Evolutionary conservation across 169 alveolate species (phyloP).

Genomic region (Plasmodium vivax): DNA sequence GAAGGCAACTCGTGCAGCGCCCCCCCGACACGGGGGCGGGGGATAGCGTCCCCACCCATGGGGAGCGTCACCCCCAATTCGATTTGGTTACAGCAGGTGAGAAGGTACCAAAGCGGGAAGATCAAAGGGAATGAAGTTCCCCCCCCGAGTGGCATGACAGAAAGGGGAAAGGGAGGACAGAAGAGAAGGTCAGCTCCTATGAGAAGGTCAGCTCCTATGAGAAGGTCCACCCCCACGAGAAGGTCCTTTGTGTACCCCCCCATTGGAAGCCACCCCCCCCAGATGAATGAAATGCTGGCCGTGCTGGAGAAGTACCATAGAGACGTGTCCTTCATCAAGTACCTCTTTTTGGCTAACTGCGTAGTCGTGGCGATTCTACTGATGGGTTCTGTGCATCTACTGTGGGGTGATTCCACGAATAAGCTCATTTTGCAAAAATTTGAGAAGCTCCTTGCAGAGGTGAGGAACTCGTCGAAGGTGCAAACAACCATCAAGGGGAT

Average conservation of each 20-base stretch:
- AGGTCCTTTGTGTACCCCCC: neutral
- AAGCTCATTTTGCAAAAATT: neutral
- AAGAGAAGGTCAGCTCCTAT: neutral
- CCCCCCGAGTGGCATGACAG: neutral
- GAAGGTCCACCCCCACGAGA: neutral
- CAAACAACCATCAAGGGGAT: constrained; percentile 9
- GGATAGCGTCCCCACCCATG: neutral
- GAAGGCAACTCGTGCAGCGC: neutral
- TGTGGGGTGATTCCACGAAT: constrained; percentile 11
- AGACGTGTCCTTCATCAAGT: neutral
- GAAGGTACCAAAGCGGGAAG: neutral
- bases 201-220: neutral
- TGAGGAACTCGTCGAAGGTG: neutral
- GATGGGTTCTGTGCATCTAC: neutral
- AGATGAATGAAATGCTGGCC: neutral
- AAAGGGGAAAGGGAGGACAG: neutral
- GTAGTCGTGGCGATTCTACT: neutral
- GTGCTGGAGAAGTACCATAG: neutral
- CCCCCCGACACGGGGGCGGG: neutral
- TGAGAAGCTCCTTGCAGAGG: constrained; percentile 8
- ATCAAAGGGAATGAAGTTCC: neutral
- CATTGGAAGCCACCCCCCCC: neutral
- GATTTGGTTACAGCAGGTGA: neutral
- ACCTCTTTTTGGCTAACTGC: neutral
- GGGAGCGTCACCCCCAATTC: neutral